Conservation (phyloP, 2,329 filamentous ascomycete genomes). For the Aspergillus niger region DNA sequence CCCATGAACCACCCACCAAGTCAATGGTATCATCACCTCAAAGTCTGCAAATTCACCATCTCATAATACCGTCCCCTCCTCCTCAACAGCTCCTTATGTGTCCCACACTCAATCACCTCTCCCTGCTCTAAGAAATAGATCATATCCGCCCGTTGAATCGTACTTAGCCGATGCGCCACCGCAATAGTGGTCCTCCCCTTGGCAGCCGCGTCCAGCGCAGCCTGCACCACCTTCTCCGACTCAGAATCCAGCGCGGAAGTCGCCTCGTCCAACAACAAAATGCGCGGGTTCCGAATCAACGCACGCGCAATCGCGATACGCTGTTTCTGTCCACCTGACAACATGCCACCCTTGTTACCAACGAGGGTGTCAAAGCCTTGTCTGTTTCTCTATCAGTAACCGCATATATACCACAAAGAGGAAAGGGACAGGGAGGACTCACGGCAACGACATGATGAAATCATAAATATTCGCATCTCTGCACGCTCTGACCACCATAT, state of each 20-base stretch:
- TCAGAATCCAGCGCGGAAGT: conserved; percentile 52
- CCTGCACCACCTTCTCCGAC: conserved; percentile 57
- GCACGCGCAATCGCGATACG: conserved; percentile 41
- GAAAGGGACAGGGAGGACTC: neutral
- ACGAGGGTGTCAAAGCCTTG: conserved; percentile 28
- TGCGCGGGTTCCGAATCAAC: conserved; percentile 36
- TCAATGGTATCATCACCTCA: conserved; percentile 47
- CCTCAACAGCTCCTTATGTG: conserved; percentile 69
- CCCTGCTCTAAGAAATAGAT: conserved; percentile 93
- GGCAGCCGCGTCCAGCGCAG: conserved; percentile 74
- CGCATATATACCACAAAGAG: too few species aligned
- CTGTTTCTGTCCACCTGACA: conserved; percentile 42
- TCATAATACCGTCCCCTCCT: conserved; percentile 70
- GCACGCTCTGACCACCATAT: conserved; percentile 23
- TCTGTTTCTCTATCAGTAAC: conserved; percentile 5
- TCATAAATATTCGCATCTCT: conserved; percentile 32
- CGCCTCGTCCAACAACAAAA: conserved; percentile 30
- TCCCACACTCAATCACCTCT: conserved; percentile 76
- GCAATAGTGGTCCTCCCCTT: conserved; percentile 85
- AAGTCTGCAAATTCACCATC: conserved; percentile 73
- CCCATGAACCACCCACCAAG: neutral
- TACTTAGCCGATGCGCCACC: conserved; percentile 83
- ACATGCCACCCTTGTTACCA: conserved; percentile 26
- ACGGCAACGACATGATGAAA: conserved; percentile 31
- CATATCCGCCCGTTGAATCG: conserved; percentile 86